Evolutionary conservation across 148 eudicot genomes (phyloP).

Genomic region (Camellia granthamiana): DNA sequence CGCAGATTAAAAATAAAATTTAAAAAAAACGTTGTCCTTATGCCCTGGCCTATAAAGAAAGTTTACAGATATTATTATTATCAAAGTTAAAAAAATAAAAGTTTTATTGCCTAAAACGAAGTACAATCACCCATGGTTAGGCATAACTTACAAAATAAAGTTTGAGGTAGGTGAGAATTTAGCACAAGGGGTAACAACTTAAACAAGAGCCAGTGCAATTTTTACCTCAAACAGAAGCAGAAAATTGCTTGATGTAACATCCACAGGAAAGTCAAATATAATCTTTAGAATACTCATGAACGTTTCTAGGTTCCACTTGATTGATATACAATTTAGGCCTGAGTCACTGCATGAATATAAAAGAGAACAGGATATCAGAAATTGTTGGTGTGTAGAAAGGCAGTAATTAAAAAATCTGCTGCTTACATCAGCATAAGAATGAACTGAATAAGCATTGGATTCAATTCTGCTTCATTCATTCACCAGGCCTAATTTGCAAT

Average conservation of each 20-base stretch:
- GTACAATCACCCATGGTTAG: background rate
- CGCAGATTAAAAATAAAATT: too few species aligned
- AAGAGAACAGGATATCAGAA: background rate
- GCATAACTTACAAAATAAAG: background rate
- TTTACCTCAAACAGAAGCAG: slow-evolving; percentile 60
- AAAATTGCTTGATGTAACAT: slow-evolving; percentile 45
- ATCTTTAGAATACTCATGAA: slow-evolving; percentile 52
- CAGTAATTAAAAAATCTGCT: background rate
- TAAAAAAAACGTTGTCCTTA: background rate
- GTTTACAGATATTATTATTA: background rate
- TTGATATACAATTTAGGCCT: slow-evolving; percentile 30
- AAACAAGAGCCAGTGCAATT: background rate
- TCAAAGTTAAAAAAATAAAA: background rate
- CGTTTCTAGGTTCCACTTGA: slow-evolving; percentile 55
- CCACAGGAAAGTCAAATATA: slow-evolving; percentile 53
- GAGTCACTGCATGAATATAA: slow-evolving; percentile 56
- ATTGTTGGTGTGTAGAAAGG: background rate
- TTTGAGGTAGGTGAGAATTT: background rate
- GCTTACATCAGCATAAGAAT: background rate
- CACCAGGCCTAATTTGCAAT: background rate
- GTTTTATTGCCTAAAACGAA: background rate
- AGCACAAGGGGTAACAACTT: background rate
- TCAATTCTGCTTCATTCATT: background rate
- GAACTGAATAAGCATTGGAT: background rate
- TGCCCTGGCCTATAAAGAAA: background rate